Base-by-base conservation (phyloP, 345 rosid species). In the Nasturtium officinale region DNA sequence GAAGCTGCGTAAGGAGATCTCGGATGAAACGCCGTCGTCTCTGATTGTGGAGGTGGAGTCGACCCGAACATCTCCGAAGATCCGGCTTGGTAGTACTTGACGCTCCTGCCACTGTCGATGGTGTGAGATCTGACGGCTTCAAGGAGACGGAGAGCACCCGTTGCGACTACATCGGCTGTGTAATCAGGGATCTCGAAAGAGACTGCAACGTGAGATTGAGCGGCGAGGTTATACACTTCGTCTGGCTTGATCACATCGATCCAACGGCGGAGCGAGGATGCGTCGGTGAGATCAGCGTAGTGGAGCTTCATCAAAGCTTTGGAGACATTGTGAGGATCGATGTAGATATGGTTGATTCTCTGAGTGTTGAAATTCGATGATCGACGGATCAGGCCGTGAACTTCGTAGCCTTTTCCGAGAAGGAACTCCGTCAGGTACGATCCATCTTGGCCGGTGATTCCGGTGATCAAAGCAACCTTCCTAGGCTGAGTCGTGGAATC, bases 31-130 rank as follows among this genome's bases (percentile, higher is more conserved):
- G 97, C 93, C 3, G 96, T 45, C n/a, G 83, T 38, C 59, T 94
- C 98, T 1, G 86, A 80, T 40, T 94, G 96, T 1, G 97, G 97
- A 5, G 97, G 98, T 1, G 92, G 91, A 0, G 97, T 91, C 35
- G 98, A 81, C 52, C 98, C 98, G 58, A 94, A 94, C 98, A 94
- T 94, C 65, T 94, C 97, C 0, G 97, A 91, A 0, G 98, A 94
- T 59, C 98, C 96, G 5, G 98, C 98, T 73, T 94, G 97, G 55
- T 94, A 91, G 54, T 94, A 94, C 72, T 85, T 80, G 76, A 94
- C 80, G 61, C 26, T 71, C 42, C 97, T 67, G 1, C 95, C 95
- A 9, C 88, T 89, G 78, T 88, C 95, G 11, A 81, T 64, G 53
- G 83, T 78, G 74, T 91, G 96, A 47, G 97, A 91, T 77, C 97